Percentiles rank a stretch among this genome's conserved stretches.
Evolutionary conservation across 129 eudicot genomes (phyloP).

Genomic region (Pseudognaphalium luteoalbum): DNA sequence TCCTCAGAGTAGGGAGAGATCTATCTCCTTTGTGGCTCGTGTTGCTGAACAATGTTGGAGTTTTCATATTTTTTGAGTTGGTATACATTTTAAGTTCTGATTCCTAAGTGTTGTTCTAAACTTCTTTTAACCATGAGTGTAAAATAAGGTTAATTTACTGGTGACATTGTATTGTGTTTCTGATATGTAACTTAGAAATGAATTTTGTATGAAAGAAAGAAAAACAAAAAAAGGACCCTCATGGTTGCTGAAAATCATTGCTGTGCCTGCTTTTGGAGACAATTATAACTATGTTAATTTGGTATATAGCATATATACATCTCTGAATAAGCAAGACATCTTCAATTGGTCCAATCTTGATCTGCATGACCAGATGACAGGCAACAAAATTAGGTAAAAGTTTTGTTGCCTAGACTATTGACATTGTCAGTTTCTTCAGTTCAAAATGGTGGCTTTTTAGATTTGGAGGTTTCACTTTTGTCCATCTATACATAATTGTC

Average conservation of each 20-base stretch:
- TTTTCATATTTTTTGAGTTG: conserved; percentile 7
- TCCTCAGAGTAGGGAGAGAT: conserved; percentile 22
- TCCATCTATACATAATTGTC: too few species aligned
- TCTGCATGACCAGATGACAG: too few species aligned
- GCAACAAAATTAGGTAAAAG: too few species aligned
- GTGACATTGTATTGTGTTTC: neutral
- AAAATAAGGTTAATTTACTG: conserved; percentile 22
- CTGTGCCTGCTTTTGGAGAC: neutral
- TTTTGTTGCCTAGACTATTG: neutral
- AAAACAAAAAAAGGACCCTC: neutral
- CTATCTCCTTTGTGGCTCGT: neutral
- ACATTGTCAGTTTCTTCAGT: neutral
- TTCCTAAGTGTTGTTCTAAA: neutral
- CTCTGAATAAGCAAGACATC: too few species aligned
- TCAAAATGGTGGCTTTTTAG: too few species aligned
- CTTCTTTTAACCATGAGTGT: neutral
- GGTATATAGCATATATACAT: neutral
- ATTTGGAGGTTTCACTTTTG: too few species aligned
- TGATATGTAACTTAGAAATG: neutral
- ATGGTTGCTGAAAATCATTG: neutral
- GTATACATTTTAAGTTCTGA: conserved; percentile 4
- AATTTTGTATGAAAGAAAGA: too few species aligned
- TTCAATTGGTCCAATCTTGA: too few species aligned
- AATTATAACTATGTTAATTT: too few species aligned
- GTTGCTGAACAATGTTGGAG: neutral